Base-by-base conservation (phyloP, 345 rosid genomes). In the Stellera chamaejasme region DNA sequence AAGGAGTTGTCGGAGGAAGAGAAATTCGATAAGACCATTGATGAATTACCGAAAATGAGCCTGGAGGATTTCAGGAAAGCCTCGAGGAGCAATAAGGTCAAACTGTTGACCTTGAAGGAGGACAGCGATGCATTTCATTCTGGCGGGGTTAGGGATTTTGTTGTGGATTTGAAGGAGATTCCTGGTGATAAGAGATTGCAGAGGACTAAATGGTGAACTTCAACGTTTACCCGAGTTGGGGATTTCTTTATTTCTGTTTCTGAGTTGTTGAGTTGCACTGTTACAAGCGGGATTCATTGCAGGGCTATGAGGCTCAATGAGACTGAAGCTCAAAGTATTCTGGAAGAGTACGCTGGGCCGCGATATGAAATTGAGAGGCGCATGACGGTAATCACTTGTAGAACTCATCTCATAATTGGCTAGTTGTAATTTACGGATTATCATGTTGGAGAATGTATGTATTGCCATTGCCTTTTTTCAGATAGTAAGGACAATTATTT, bases 121-220 rank as follows among this genome's bases (percentile, higher is more conserved):
- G 70, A 58, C 64, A 56, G 55, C 10, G 61, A 65, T 44, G 65
- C 48, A 50, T 15, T 73, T 27, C 59, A 56, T 60, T 59, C 59
- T 27, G 64, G 28, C 43, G 75, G 70, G 32, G 62, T 54, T 66
- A 72, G 79, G 70, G 85, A 85, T 50, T 87, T 87, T 43, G 50
- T 85, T 43, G 86, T 90, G 52, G 84, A 90, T 63, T 83, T 90
- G 79, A 79, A 84, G 77, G 85, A 87, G 12, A 85, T 90, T 64
- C 94, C 94, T 0, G 97, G 97, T 12, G 81, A 75, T 52, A 90
- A 82, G 78, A 81, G 77, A 57, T 75, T 90, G 69, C 97, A 87
- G 62, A 80, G 89, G 75, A 87, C 96, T 19, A 83, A 79, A 85
- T 90, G 97, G 97, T 87, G 67, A 66, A 51, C 36, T 58, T 51